These are phyloP conservation scores for Simplicillium sp. DNA, from an alignment of 2,329 filamentous ascomycete species.

Conservation along the genomic window DNA sequence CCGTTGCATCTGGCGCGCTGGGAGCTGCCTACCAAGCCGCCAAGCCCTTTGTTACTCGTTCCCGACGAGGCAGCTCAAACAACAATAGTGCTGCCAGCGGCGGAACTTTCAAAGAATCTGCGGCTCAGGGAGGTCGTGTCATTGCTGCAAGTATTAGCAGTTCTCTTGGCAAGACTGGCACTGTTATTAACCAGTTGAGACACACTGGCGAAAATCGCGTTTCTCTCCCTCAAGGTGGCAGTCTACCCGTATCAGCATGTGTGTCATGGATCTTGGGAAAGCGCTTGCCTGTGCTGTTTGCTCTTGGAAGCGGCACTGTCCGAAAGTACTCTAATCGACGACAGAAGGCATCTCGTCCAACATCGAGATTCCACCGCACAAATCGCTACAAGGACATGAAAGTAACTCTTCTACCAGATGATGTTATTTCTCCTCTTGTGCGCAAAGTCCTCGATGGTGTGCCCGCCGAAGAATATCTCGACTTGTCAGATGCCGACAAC, in stretches of 20 bases:
- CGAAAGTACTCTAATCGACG: slow-evolving; percentile 54
- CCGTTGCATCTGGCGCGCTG: slow-evolving; percentile 61
- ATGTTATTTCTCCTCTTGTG: slow-evolving; percentile 45
- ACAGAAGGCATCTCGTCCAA: slow-evolving; percentile 41
- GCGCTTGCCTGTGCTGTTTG: slow-evolving; percentile 52
- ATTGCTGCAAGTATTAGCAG: slow-evolving; percentile 66
- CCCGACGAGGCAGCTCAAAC: slow-evolving; percentile 38
- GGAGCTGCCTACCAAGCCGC: slow-evolving; percentile 63
- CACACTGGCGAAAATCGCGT: slow-evolving; percentile 70
- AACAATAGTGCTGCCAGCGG: slow-evolving; percentile 23
- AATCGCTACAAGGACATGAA: slow-evolving; percentile 58
- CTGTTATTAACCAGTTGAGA: slow-evolving; percentile 58
- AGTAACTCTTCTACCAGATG: slow-evolving; percentile 53
- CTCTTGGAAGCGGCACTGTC: slow-evolving; percentile 56
- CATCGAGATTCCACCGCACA: slow-evolving; percentile 44
- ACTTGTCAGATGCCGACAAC: slow-evolving; percentile 41
- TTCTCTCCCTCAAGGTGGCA: slow-evolving; percentile 50
- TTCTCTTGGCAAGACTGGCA: slow-evolving; percentile 65
- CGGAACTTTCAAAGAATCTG: slow-evolving; percentile 45
- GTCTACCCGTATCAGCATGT: slow-evolving; percentile 46
- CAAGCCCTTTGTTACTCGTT: slow-evolving; percentile 46
- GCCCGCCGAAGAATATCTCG: slow-evolving; percentile 46
- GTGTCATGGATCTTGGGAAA: slow-evolving; percentile 57
- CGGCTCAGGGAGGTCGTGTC: slow-evolving; percentile 61
- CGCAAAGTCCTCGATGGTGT: slow-evolving; percentile 39